These are phyloP conservation scores for Sistotremastrum suecicum DNA, from an alignment of 768 basidiomycete genomes.

Conservation along the genomic window DNA sequence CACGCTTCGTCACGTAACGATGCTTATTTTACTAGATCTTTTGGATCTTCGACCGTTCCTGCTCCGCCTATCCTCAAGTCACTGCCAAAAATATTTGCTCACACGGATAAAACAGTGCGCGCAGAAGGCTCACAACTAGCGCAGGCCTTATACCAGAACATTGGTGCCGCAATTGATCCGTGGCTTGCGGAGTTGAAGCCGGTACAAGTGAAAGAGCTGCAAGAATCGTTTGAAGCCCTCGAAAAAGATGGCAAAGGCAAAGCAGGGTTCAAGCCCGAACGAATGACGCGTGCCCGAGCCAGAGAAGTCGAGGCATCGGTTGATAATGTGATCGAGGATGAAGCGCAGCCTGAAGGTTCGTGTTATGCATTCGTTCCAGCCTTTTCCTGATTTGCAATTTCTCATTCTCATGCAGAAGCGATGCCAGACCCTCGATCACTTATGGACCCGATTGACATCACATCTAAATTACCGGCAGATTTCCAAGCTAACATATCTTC, in stretches of 20 bases:
- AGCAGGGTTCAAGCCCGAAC: constrained; percentile 64
- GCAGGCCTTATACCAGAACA: constrained; percentile 69
- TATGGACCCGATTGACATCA: constrained; percentile 70
- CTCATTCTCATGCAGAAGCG: constrained; percentile 21
- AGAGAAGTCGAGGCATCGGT: constrained; percentile 34
- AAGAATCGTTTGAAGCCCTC: constrained; percentile 75
- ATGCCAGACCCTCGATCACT: constrained; percentile 65
- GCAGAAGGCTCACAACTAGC: constrained; percentile 75
- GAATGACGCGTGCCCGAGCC: constrained; percentile 63
- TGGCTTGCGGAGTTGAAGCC: constrained; percentile 87
- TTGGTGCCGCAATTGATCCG: constrained; percentile 60
- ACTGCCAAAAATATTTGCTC: constrained; percentile 86
- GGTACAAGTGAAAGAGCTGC: constrained; percentile 91
- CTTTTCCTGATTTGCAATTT: constrained; percentile 6
- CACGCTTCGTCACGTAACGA: neutral
- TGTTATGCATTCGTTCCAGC: neutral
- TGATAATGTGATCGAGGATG: constrained; percentile 23
- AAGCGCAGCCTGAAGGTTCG: constrained; percentile 26
- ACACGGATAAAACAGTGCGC: constrained; percentile 90
- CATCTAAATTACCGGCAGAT: constrained; percentile 58
- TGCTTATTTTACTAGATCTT: constrained; percentile 34
- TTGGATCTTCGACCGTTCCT: constrained; percentile 64
- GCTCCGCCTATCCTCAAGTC: constrained; percentile 72
- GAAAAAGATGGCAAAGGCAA: constrained; percentile 79
- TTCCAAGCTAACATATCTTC: constrained; percentile 68